These are phyloP conservation scores for Beauveria australis DNA, from an alignment of 2,329 filamentous ascomycete species.

Conservation along the genomic window DNA sequence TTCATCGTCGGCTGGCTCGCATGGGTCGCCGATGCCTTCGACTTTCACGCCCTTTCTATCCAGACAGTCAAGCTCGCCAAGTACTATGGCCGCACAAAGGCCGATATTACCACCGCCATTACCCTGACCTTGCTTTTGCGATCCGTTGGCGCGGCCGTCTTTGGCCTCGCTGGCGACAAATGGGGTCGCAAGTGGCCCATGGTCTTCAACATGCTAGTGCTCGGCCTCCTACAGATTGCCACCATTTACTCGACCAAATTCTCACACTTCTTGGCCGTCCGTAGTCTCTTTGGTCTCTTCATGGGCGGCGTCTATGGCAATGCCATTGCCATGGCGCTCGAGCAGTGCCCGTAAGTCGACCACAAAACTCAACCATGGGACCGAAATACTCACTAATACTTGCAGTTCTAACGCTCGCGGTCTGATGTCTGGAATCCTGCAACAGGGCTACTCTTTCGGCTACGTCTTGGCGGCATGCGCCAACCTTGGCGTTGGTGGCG, in stretches of 20 bases:
- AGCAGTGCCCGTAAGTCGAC: constrained; percentile 56
- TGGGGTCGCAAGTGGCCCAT: constrained; percentile 80
- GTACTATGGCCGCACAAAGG: constrained; percentile 44
- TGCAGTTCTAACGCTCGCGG: constrained; percentile 57
- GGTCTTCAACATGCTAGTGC: constrained; percentile 69
- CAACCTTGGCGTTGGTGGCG: constrained; percentile 64
- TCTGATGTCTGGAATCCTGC: constrained; percentile 73
- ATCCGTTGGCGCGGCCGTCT: constrained; percentile 65
- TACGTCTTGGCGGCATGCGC: constrained; percentile 71
- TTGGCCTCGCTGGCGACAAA: constrained; percentile 69
- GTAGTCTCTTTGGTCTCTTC: constrained; percentile 66
- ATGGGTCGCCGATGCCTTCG: constrained; percentile 78
- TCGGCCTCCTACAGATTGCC: constrained; percentile 59
- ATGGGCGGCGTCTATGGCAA: constrained; percentile 79
- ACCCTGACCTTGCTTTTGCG: constrained; percentile 67
- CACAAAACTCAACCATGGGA: not conserved
- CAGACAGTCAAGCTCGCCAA: constrained; percentile 62
- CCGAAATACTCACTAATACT: constrained; percentile 11
- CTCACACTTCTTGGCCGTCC: constrained; percentile 64
- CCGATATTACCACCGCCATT: constrained; percentile 66
- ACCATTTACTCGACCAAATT: constrained; percentile 72
- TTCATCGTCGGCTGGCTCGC: constrained; percentile 65
- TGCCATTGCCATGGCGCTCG: constrained; percentile 68
- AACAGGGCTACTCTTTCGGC: constrained; percentile 74
- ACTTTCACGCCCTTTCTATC: constrained; percentile 74